A percentile compares a stretch with the other conserved stretches of the same genome.
These are phyloP conservation scores for Gaillardinia entomophila DNA, from an alignment of 805 yeast genomes.

Conservation along the genomic window DNA sequence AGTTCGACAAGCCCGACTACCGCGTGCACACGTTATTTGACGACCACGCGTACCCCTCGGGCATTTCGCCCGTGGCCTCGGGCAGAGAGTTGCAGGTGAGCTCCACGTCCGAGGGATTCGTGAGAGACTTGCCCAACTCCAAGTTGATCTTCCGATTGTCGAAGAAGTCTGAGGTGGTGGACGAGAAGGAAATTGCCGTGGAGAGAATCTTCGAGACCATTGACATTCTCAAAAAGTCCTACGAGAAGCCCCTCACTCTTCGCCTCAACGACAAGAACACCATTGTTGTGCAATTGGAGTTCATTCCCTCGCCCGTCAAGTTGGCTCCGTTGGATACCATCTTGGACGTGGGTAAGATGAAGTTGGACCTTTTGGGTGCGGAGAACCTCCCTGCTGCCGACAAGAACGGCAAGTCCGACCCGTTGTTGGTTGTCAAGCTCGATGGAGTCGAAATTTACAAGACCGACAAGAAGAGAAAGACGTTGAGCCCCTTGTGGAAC, in stretches of 20 bases:
- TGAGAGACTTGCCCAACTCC: conserved; percentile 68
- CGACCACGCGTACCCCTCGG: conserved; percentile 57
- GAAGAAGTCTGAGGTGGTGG: conserved; percentile 42
- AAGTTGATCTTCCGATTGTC: conserved; percentile 52
- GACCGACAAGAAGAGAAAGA: conserved; percentile 59
- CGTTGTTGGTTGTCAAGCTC: conserved; percentile 47
- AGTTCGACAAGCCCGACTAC: conserved; percentile 41
- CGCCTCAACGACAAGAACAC: conserved; percentile 33
- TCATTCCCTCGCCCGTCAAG: conserved; percentile 50
- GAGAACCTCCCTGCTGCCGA: conserved; percentile 54
- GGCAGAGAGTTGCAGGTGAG: conserved; percentile 38
- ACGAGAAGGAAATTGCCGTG: conserved; percentile 42
- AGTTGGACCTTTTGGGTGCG: conserved; percentile 54
- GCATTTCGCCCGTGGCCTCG: conserved; percentile 43
- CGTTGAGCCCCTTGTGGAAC: conserved; percentile 73
- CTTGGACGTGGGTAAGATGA: conserved; percentile 60
- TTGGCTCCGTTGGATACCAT: conserved; percentile 57
- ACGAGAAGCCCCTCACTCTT: conserved; percentile 40
- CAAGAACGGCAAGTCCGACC: conserved; percentile 74
- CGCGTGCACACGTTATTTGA: conserved; percentile 60
- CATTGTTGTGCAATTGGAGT: conserved; percentile 49
- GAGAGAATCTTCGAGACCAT: conserved; percentile 47
- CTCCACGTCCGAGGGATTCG: conserved; percentile 53
- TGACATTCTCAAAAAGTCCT: conserved; percentile 49
- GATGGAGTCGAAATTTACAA: conserved; percentile 52